Conservation (phyloP, 2,329 filamentous ascomycete genomes). For the Tolypocladium ovalisporum region DNA sequence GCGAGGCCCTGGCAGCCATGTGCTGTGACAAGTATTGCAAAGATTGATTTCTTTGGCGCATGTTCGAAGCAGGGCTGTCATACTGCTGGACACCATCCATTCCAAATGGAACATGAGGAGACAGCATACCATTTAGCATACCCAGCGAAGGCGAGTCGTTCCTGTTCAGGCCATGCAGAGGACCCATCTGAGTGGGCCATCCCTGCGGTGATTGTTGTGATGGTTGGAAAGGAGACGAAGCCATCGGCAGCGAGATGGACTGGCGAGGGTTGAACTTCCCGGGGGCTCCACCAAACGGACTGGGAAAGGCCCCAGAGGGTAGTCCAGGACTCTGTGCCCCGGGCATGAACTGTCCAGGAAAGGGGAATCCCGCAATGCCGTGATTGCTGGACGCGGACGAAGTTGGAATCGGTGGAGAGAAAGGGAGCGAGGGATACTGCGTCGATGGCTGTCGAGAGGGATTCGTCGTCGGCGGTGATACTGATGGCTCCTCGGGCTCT, state of each 20-base stretch:
- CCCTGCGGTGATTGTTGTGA: conserved; percentile 47
- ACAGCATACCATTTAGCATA: conserved; percentile 44
- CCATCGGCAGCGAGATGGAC: conserved; percentile 56
- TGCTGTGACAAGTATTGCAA: conserved; percentile 46
- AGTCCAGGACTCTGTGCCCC: conserved; percentile 52
- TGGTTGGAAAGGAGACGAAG: conserved; percentile 57
- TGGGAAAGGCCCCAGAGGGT: conserved; percentile 59
- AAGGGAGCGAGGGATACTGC: conserved; percentile 65
- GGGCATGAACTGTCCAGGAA: conserved; percentile 48
- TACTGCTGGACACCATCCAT: conserved; percentile 35
- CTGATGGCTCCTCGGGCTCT: conserved; percentile 51
- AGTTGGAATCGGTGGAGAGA: conserved; percentile 74
- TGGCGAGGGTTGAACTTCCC: conserved; percentile 58
- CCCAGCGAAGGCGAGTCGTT: conserved; percentile 53
- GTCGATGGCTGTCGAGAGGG: conserved; percentile 60
- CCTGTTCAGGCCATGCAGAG: conserved; percentile 41
- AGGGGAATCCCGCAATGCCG: conserved; percentile 40
- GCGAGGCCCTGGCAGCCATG: conserved; percentile 44
- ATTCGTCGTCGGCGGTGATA: conserved; percentile 54
- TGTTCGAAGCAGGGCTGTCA: conserved; percentile 28
- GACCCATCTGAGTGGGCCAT: conserved; percentile 47
- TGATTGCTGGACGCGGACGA: conserved; percentile 67
- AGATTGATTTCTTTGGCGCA: conserved; percentile 48
- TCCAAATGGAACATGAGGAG: conserved; percentile 54
- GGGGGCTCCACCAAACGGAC: conserved; percentile 51